Percentiles rank a stretch among this genome's conserved stretches.
Conservation (phyloP, 148 eudicot species). For the Mesembryanthemum crystallinum region DNA sequence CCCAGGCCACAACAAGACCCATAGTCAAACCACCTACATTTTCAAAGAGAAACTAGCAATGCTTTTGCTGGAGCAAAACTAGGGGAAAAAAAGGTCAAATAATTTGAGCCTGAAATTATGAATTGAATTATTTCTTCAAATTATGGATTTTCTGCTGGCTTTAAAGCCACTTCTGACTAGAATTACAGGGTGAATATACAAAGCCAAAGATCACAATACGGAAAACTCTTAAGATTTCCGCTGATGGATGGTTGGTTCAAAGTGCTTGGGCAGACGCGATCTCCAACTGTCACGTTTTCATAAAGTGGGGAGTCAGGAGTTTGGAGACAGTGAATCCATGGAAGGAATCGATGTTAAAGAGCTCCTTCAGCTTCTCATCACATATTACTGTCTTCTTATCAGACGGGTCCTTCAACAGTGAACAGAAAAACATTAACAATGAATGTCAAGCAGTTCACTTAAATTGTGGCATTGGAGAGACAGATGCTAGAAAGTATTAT, state of each 20-base stretch:
- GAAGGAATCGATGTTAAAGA: slow-evolving; percentile 71
- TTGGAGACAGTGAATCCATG: slow-evolving; percentile 68
- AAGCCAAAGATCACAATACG: background rate
- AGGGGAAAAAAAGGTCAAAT: too few relatives aligned
- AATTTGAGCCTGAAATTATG: too few relatives aligned
- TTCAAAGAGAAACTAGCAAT: too few relatives aligned
- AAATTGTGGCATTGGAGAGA: background rate
- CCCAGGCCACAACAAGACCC: too few relatives aligned
- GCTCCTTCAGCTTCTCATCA: slow-evolving; percentile 92
- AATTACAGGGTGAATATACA: background rate
- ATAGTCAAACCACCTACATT: too few relatives aligned
- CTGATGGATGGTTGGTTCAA: background rate
- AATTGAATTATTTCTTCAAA: too few relatives aligned
- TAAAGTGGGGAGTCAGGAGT: slow-evolving; percentile 55
- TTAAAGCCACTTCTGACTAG: background rate
- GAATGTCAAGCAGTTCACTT: background rate
- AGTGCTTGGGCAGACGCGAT: background rate
- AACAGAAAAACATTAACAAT: background rate
- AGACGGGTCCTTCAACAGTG: slow-evolving; percentile 71
- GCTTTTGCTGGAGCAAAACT: too few relatives aligned
- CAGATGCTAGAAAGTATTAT: background rate
- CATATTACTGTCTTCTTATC: slow-evolving; percentile 70
- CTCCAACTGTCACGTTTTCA: slow-evolving; percentile 37
- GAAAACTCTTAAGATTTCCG: background rate
- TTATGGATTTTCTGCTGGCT: background rate